phyloP scores from a whole-genome alignment of 345 rosid genomes.

The Dipteronia sinensis region DNA sequence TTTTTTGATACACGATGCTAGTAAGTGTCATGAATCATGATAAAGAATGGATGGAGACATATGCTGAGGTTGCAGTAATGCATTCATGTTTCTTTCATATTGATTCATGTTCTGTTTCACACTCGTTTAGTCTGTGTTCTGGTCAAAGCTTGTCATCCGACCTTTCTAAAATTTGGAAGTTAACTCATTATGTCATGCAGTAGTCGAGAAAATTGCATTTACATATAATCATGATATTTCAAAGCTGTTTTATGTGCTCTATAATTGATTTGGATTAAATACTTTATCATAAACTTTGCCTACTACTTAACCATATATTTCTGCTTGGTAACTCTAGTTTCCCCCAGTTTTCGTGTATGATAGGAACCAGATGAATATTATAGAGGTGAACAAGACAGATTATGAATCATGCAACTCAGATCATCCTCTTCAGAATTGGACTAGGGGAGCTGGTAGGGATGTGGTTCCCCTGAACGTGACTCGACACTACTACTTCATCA shows the following conservation, averaged over 20 bases:
- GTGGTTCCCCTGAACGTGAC: constrained; percentile 85
- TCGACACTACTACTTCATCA: constrained; percentile 66
- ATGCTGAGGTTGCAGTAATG: not conserved
- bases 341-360: constrained; percentile 81
- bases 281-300: not conserved
- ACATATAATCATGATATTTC: no score
- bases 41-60: not conserved
- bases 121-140: not conserved
- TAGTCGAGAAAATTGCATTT: no score
- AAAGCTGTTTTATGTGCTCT: no score
- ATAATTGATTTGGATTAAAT: not conserved
- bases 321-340: constrained; percentile 8
- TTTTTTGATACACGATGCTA: not conserved
- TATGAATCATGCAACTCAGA: constrained; percentile 70
- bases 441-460: constrained; percentile 87
- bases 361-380: constrained; percentile 78
- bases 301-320: not conserved
- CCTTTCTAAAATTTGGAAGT: no score
- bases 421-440: constrained; percentile 79
- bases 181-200: no score
- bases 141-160: not conserved
- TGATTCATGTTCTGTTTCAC: no score
- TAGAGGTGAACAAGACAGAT: constrained; percentile 86
- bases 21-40: not conserved
- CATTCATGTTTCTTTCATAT: not conserved